Conservation (phyloP, 2,329 filamentous ascomycete genomes). For the Acrocalymma vagum region DNA sequence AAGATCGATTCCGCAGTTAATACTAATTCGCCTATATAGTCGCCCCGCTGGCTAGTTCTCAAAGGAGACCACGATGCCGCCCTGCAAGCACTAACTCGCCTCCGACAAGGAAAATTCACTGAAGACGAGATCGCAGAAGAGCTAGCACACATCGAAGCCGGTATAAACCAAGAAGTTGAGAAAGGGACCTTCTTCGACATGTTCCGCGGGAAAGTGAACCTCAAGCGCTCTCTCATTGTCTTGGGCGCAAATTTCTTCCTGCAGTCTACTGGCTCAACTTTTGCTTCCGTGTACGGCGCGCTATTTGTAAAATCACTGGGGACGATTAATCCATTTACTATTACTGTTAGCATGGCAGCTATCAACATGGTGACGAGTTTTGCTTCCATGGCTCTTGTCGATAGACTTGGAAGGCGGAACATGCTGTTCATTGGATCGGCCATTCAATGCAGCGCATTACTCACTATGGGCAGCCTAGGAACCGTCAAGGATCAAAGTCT, state of each 20-base stretch:
- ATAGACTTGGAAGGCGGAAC: conserved; percentile 6
- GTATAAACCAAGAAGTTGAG: conserved; percentile 8
- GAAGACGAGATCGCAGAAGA: conserved; percentile 10
- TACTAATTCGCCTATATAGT: too few relatives aligned
- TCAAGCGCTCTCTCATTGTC: conserved; percentile 13
- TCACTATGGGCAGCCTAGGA: conserved; percentile 11
- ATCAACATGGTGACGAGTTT: conserved; percentile 6
- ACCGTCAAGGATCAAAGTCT: neutral
- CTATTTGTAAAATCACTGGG: conserved; percentile 22
- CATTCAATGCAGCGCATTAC: conserved; percentile 9
- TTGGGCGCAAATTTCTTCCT: conserved; percentile 17
- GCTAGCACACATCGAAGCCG: conserved; percentile 14
- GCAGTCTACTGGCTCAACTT: conserved; percentile 21
- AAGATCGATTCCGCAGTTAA: too few relatives aligned
- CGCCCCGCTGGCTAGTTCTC: conserved; percentile 21
- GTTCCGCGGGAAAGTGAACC: conserved; percentile 6
- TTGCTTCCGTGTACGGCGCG: conserved; percentile 22
- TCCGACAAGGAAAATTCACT: conserved; percentile 10
- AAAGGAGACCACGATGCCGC: conserved; percentile 53
- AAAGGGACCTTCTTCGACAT: conserved; percentile 18
- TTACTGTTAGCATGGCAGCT: conserved; percentile 5
- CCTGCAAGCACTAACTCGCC: neutral
- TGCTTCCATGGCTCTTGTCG: conserved; percentile 2
- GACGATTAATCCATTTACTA: conserved; percentile 19
- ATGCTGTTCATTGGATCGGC: conserved; percentile 6